Base-by-base conservation (phyloP, 2,329 filamentous ascomycete genomes). In the Alternaria postmessia region DNA sequence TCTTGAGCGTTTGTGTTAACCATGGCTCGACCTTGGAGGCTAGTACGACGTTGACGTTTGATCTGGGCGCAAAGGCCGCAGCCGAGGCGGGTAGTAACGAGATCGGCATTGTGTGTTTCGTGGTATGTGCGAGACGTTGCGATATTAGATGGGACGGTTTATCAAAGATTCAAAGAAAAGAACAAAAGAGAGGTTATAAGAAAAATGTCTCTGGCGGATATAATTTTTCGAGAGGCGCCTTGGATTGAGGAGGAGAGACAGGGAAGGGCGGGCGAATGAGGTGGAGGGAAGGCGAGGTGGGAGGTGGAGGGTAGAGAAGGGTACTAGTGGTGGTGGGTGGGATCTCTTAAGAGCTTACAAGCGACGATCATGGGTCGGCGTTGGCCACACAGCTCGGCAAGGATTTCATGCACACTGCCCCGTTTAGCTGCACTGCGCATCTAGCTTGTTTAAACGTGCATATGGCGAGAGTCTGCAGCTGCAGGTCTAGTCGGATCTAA, bases 1-100 rank as follows among this genome's bases (percentile, higher is more conserved):
- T 90, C 87, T 98, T 98, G 74, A 99, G 86, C 11, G 94, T 97
- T 77, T 94, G 92, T 36, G 95, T 99, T 81, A 98, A 87, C 95
- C 95, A 99, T 61, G 93, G 91, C 83, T 97, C 94, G 75, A 96
- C 89, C 84, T 95, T 96, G 78, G 90, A 91, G 75, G 90, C 91
- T 74, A 99, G 85, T 62, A 99, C 95, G 70, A 99, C 92, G 78
- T 96, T 98, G 80, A 96, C 94, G 26, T 92, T 93, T 49, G 93
- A 93, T 75, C 95, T 88, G 71, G 94, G 94, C 73, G 94, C 94
- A 84, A 98, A 99, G 75, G 95, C 94, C 64, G 94, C 93, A 69
- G 95, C 95, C 74, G 95, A 98, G 65, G 94, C 94, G 71, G 95
- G 95, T 73, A 99, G 85, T 79, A 99, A 86, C 85, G 95, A 91